phyloP scores from a whole-genome alignment of 306 rosid genomes.

The Lathyrus sativus region DNA sequence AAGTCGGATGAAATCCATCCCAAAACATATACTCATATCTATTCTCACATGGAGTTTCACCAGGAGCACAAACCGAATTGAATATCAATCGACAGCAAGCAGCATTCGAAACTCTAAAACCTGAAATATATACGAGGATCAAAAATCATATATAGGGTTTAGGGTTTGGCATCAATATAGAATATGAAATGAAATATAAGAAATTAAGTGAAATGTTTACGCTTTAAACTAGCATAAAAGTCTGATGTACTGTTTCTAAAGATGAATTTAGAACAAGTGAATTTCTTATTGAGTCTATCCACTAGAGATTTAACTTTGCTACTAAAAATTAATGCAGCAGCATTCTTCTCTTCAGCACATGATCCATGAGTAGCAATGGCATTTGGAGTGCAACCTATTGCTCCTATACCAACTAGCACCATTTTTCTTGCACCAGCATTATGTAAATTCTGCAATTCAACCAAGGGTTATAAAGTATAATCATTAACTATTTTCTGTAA shows the following conservation, averaged over 20 bases:
- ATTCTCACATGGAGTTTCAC: slow-evolving; percentile 37
- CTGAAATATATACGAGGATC: slow-evolving; percentile 28
- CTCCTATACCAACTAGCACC: slow-evolving; percentile 51
- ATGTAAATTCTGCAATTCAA: slow-evolving; percentile 37
- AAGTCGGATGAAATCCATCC: slow-evolving; percentile 49
- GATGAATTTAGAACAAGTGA: slow-evolving; percentile 34
- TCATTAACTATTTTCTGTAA: neutral
- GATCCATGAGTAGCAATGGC: slow-evolving; percentile 14
- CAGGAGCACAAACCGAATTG: slow-evolving; percentile 30
- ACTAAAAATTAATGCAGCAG: slow-evolving; percentile 34
- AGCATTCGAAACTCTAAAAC: slow-evolving; percentile 16
- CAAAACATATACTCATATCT: slow-evolving; percentile 42
- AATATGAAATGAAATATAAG: neutral
- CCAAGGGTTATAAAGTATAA: neutral
- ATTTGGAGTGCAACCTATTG: slow-evolving; percentile 49
- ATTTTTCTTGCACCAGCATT: slow-evolving; percentile 56
- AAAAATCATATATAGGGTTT: too few species aligned
- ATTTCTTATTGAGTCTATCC: slow-evolving; percentile 26
- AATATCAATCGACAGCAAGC: slow-evolving; percentile 37
- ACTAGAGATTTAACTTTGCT: slow-evolving; percentile 39
- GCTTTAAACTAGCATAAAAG: neutral
- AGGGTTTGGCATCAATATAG: neutral
- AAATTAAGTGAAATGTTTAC: slow-evolving; percentile 4
- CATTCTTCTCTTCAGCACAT: slow-evolving; percentile 41
- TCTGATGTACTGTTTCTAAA: slow-evolving; percentile 23